These are phyloP conservation scores for Alternaria sp. DNA, from an alignment of 2,329 filamentous ascomycete species.

Conservation along the genomic window DNA sequence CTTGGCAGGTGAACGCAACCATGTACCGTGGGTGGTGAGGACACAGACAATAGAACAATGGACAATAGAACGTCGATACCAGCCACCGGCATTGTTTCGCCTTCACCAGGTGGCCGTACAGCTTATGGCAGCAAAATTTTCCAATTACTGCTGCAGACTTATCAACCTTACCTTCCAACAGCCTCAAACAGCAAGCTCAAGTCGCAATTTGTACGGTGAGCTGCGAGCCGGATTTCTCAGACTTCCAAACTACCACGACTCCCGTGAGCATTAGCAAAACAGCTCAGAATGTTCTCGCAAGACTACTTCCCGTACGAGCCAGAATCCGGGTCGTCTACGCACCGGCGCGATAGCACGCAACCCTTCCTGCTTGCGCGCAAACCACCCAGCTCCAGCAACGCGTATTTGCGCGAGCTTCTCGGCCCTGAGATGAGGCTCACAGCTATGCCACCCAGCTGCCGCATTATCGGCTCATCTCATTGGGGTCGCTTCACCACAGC, in stretches of 20 bases:
- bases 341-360: slow-evolving; percentile 15
- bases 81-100: slow-evolving; percentile 20
- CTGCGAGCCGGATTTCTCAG: neutral
- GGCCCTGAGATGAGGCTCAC: slow-evolving; percentile 20
- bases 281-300: slow-evolving; percentile 21
- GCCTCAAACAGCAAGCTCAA: slow-evolving; percentile 7
- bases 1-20: slow-evolving; percentile 7
- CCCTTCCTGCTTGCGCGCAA: slow-evolving; percentile 4
- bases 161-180: slow-evolving; percentile 16
- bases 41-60: slow-evolving; percentile 19
- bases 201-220: slow-evolving; percentile 9
- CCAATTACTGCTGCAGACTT: neutral
- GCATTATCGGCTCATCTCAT: slow-evolving; percentile 28
- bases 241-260: neutral
- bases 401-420: slow-evolving; percentile 23
- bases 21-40: slow-evolving; percentile 4
- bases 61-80: slow-evolving; percentile 2
- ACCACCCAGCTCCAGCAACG: neutral
- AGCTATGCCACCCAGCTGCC: slow-evolving; percentile 25
- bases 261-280: slow-evolving; percentile 8
- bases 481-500: slow-evolving; percentile 33
- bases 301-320: slow-evolving; percentile 17
- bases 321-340: slow-evolving; percentile 2
- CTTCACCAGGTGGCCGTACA: neutral
- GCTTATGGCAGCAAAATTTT: neutral